Evolutionary conservation across 129 eudicot genomes (phyloP), one percentile per base, ranked within the genome.

Genomic region (Saussurea involucrata): DNA sequence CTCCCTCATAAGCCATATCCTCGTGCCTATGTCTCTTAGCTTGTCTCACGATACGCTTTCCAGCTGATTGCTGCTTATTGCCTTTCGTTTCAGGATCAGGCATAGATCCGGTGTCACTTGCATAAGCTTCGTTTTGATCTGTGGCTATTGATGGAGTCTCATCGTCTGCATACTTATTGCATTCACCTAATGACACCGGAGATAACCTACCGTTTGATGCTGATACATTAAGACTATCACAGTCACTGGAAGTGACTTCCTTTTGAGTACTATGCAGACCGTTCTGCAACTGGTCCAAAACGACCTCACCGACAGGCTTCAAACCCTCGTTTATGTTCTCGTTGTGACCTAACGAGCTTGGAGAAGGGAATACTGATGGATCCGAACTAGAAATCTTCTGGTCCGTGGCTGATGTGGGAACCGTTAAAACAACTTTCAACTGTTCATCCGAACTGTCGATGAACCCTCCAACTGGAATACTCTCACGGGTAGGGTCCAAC

Each of bases 1-100:
- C 97, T n/a, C 96, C 99, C 80, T 95, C 99, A 73, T 95, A 95
- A 6, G 97, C 95, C 99, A 95, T 95, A 75, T 95, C 99, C 29
- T 86, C 85, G 44, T 92, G 97, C 79, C 92, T 92, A 36, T 78
- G 85, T 74, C 87, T 86, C 77, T 87, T 95, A 63, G 90, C 75
- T 71, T 80, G 86, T 34, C 99, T 92, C 17, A 72, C 72, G 32
- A 78, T 85, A 65, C 99, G 97, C 71, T 88, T 89, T 31, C 75
- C 83, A 24, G 28, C 79, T 53, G 82, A 77, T 64, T 71, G 77
- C 69, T 71, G 77, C 69, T 72, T 84, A 44, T 21, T 74, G 28
- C 60, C 85, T 61, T 84, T 83, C 15, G 74, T 81, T 78, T 85
- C 87, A 11, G 65, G 77, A 55, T 83, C 85, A 69, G 70, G 79